These are phyloP conservation scores for Aspergillus latus DNA, from an alignment of 2,329 filamentous ascomycete genomes.

Conservation along the genomic window DNA sequence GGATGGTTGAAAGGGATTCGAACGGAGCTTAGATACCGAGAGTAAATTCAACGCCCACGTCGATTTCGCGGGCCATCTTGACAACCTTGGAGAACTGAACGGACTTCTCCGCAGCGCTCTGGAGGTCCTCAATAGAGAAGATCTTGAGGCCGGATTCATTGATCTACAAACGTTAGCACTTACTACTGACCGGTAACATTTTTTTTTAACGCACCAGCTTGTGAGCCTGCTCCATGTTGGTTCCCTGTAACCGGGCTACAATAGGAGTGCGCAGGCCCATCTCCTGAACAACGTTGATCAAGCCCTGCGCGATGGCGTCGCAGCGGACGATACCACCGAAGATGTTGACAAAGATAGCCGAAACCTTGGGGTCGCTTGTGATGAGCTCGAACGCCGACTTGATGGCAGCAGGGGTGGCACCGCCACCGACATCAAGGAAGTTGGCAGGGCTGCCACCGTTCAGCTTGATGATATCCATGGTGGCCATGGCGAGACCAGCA, in stretches of 20 bases:
- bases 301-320: slow-evolving; percentile 92
- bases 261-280: slow-evolving; percentile 97
- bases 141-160: slow-evolving; percentile 99
- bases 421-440: slow-evolving; percentile 98
- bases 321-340: slow-evolving; percentile 98
- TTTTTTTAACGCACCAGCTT: slow-evolving; percentile 61
- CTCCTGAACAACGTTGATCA: slow-evolving; percentile 90
- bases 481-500: slow-evolving; percentile 98
- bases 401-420: slow-evolving; percentile 94
- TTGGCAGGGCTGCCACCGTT: slow-evolving; percentile 95
- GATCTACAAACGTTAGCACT: slow-evolving; percentile 54
- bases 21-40: slow-evolving; percentile 73
- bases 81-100: slow-evolving; percentile 99
- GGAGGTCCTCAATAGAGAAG: slow-evolving; percentile 98
- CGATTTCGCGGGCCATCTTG: slow-evolving; percentile 96
- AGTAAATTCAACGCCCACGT: slow-evolving; percentile 93
- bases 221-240: slow-evolving; percentile 94
- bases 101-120: slow-evolving; percentile 94
- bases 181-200: neutral
- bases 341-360: slow-evolving; percentile 99
- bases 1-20: slow-evolving; percentile 11
- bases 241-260: slow-evolving; percentile 94
- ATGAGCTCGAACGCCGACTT: slow-evolving; percentile 98
- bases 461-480: slow-evolving; percentile 99
- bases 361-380: slow-evolving; percentile 96